Conservation (phyloP, 225 moss, liverwort and hornwort species). For the Pseudisothecium myosuroides region DNA sequence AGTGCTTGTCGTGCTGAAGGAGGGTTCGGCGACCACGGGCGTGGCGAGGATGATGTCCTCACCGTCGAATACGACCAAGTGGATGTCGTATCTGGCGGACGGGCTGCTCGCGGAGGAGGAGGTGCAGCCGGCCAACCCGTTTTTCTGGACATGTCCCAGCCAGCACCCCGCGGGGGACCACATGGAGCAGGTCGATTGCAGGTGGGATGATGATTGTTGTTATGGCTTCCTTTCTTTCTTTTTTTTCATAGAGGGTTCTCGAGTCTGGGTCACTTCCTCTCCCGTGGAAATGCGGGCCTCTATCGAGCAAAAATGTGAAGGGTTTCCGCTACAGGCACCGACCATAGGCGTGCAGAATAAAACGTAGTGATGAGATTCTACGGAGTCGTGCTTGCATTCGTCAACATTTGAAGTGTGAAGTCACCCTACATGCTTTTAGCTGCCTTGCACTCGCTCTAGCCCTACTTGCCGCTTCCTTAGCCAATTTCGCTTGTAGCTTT, state of each 20-base stretch:
- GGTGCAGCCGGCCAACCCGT: constrained; percentile 63
- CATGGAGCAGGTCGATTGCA: constrained; percentile 54
- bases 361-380: not conserved
- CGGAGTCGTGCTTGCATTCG: not conserved
- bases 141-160: constrained; percentile 36
- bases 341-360: not conserved
- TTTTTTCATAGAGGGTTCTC: not conserved
- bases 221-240: not conserved
- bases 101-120: constrained; percentile 69
- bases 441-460: not conserved
- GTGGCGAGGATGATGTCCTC: constrained; percentile 56
- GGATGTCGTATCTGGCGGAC: constrained; percentile 89
- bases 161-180: constrained; percentile 13
- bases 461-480: not conserved
- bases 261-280: not conserved
- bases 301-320: not conserved
- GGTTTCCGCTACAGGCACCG: not conserved
- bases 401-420: not conserved
- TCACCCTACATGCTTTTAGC: not conserved
- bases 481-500: not conserved
- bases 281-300: not conserved
- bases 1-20: not conserved
- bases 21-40: not conserved
- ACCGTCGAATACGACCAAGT: constrained; percentile 82
- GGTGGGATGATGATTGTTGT: constrained; percentile 5